Conservation (phyloP, 805 yeast genomes). For the Kregervanrija delftensis region DNA sequence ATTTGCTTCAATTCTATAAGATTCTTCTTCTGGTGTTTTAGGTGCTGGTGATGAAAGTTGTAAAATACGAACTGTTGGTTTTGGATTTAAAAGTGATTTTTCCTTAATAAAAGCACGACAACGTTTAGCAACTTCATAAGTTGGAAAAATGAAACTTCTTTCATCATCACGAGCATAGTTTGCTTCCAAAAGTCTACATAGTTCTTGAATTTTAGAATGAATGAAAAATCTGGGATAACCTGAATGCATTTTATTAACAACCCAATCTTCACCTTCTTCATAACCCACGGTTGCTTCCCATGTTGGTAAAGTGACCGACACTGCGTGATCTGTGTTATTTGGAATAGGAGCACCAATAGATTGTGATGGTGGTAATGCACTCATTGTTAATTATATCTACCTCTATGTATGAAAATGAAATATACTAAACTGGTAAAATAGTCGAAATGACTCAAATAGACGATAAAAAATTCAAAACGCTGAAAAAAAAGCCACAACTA, state of each 20-base stretch:
- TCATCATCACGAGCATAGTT: conserved; percentile 81
- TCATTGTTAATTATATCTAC: too few relatives aligned
- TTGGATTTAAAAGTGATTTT: conserved; percentile 28
- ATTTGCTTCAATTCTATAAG: conserved; percentile 55
- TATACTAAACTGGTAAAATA: too few relatives aligned
- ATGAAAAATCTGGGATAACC: conserved; percentile 88
- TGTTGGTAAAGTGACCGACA: conserved; percentile 89
- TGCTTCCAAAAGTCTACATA: conserved; percentile 46
- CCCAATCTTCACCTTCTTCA: conserved; percentile 84
- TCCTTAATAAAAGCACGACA: conserved; percentile 72
- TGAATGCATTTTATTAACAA: conserved; percentile 65
- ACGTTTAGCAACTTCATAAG: conserved; percentile 71
- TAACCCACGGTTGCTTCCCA: conserved; percentile 93
- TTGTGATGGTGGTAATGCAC: conserved; percentile 23
- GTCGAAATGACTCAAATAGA: too few relatives aligned
- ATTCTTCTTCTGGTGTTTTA: conserved; percentile 47
- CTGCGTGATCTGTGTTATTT: conserved; percentile 84
- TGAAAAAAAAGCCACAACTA: too few relatives aligned
- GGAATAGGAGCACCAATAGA: conserved; percentile 82
- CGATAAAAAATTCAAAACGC: too few relatives aligned
- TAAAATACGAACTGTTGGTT: conserved; percentile 48
- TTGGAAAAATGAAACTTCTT: conserved; percentile 66
- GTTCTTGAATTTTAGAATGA: conserved; percentile 53
- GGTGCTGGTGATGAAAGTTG: conserved; percentile 73
- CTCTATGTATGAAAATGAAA: too few relatives aligned